Evolutionary conservation across 768 basidiomycete species (phyloP).

Genomic region (Suillus clintonianus): DNA sequence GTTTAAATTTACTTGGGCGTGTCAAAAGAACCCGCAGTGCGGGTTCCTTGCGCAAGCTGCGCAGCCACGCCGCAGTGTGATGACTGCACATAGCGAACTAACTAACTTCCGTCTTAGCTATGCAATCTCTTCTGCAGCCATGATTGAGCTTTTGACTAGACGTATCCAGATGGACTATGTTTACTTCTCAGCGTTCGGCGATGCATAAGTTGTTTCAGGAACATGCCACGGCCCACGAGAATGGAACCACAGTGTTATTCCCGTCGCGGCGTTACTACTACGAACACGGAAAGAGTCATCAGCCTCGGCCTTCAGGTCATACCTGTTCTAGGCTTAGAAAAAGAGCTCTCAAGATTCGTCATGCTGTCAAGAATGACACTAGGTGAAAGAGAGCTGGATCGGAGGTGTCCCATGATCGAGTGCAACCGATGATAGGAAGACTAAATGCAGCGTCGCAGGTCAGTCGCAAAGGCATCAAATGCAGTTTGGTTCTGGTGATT

Average conservation of each 20-base stretch:
- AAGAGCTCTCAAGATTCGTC: background rate
- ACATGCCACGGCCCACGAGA: background rate
- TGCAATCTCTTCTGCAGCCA: background rate
- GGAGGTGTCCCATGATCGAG: background rate
- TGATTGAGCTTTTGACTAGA: background rate
- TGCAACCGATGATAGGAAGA: background rate
- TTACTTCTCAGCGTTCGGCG: background rate
- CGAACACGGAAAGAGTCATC: too few species aligned
- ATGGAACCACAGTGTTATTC: too few species aligned
- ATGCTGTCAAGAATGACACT: background rate
- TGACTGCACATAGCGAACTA: background rate
- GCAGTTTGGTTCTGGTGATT: too few species aligned
- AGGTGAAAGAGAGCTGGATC: background rate
- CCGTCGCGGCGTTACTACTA: too few species aligned
- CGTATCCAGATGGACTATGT: background rate
- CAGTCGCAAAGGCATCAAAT: background rate
- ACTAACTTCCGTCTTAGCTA: background rate
- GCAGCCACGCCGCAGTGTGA: background rate
- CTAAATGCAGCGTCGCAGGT: background rate
- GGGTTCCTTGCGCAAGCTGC: background rate
- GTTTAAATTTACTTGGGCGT: background rate
- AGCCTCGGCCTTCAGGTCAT: background rate
- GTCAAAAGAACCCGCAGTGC: background rate
- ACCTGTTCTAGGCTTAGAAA: background rate
- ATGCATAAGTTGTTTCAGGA: background rate